A percentile compares a stretch with the other conserved stretches of the same genome.
phyloP scores from a whole-genome alignment of 768 basidiomycete species.

The Suillus occidentalis region DNA sequence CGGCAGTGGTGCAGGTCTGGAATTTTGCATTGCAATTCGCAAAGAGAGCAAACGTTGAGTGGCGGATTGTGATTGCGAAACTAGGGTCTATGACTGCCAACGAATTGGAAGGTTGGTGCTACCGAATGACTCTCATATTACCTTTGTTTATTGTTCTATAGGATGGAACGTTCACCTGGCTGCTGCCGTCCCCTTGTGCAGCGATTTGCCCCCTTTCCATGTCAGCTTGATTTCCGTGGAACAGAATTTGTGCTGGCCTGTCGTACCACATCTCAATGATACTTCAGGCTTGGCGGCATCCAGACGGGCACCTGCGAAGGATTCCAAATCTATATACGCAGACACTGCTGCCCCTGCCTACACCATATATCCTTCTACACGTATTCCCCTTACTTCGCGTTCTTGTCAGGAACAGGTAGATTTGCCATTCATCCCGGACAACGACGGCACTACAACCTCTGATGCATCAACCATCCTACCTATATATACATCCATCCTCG shows the following conservation, averaged over 20 bases:
- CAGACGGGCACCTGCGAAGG: slow-evolving; percentile 32
- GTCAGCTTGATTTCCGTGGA: slow-evolving; percentile 64
- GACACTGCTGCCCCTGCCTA: slow-evolving; percentile 48
- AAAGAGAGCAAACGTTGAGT: slow-evolving; percentile 69
- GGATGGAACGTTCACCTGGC: slow-evolving; percentile 66
- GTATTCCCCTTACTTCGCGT: slow-evolving; percentile 43
- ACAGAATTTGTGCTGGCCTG: slow-evolving; percentile 56
- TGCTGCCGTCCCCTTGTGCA: slow-evolving; percentile 35
- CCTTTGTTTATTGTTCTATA: slow-evolving; percentile 30
- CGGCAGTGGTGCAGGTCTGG: slow-evolving; percentile 66
- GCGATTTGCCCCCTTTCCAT: slow-evolving; percentile 52
- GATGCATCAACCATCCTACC: slow-evolving; percentile 51
- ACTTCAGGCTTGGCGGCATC: slow-evolving; percentile 25
- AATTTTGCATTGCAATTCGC: slow-evolving; percentile 63
- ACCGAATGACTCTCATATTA: slow-evolving; percentile 1
- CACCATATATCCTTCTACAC: slow-evolving; percentile 43
- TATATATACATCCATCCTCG: slow-evolving; percentile 54
- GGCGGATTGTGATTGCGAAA: slow-evolving; percentile 75
- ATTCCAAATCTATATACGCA: slow-evolving; percentile 31
- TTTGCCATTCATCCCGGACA: slow-evolving; percentile 35
- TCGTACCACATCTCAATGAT: slow-evolving; percentile 38
- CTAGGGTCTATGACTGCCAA: slow-evolving; percentile 55
- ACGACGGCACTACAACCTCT: slow-evolving; percentile 20
- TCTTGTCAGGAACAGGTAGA: slow-evolving; percentile 28
- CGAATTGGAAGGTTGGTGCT: slow-evolving; percentile 65